phyloP scores from a whole-genome alignment of 306 rosid genomes.

The Vicia faba region DNA sequence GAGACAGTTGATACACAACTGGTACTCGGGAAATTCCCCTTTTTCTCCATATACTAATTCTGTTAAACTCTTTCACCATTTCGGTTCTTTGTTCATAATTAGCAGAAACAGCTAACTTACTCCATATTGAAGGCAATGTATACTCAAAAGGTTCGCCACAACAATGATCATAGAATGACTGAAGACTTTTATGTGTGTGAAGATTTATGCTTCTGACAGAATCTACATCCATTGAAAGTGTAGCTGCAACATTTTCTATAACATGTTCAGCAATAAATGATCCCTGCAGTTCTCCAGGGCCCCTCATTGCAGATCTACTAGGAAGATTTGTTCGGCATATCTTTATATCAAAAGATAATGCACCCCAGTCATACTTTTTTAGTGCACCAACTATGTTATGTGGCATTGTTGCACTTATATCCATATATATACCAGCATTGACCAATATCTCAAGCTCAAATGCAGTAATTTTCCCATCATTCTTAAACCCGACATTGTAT shows the following conservation, averaged over 20 bases:
- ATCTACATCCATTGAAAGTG: slow-evolving; percentile 73
- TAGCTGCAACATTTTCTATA: slow-evolving; percentile 79
- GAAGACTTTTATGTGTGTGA: slow-evolving; percentile 71
- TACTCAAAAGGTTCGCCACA: slow-evolving; percentile 74
- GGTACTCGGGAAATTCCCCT: slow-evolving; percentile 87
- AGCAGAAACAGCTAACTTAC: slow-evolving; percentile 62
- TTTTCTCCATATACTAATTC: slow-evolving; percentile 67
- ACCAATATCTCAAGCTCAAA: slow-evolving; percentile 71
- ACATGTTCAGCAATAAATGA: slow-evolving; percentile 89
- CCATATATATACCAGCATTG: slow-evolving; percentile 71
- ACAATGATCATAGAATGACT: slow-evolving; percentile 49
- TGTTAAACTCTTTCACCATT: slow-evolving; percentile 65
- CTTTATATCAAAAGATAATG: slow-evolving; percentile 76
- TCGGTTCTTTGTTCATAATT: slow-evolving; percentile 54
- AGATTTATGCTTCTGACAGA: slow-evolving; percentile 70
- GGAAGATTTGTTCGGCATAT: slow-evolving; percentile 82
- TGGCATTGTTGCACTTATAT: slow-evolving; percentile 69
- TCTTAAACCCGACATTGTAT: slow-evolving; percentile 81
- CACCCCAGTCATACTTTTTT: slow-evolving; percentile 93
- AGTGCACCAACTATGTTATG: slow-evolving; percentile 48
- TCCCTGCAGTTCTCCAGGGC: slow-evolving; percentile 87
- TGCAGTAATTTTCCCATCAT: slow-evolving; percentile 83
- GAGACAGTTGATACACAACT: slow-evolving; percentile 39
- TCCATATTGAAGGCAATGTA: slow-evolving; percentile 83
- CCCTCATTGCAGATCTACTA: slow-evolving; percentile 91